Percentiles rank a stretch among this genome's conserved stretches.
These are phyloP conservation scores for Camellia oleifera DNA, from an alignment of 179 eudicot species.

Conservation along the genomic window DNA sequence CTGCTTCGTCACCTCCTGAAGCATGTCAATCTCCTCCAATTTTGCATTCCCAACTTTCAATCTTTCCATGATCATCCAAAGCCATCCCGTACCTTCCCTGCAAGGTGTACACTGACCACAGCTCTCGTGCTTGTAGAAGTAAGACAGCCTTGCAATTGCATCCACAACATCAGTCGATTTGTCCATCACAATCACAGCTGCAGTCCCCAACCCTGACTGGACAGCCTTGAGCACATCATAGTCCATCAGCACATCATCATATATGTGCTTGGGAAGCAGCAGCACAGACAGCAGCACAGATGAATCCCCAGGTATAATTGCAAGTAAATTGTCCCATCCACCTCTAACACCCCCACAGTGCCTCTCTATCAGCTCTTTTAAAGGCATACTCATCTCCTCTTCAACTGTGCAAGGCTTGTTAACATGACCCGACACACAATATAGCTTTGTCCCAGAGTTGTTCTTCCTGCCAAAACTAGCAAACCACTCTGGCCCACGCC, in stretches of 20 bases:
- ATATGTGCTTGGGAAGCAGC: conserved; percentile 60
- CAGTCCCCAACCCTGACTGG: conserved; percentile 89
- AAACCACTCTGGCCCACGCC: conserved; percentile 97
- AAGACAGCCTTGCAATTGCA: conserved; percentile 93
- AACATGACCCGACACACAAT: conserved; percentile 90
- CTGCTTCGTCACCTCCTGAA: conserved; percentile 96
- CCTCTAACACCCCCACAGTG: conserved; percentile 98
- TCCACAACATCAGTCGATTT: conserved; percentile 95
- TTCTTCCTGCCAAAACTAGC: conserved; percentile 92
- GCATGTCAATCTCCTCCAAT: conserved; percentile 96
- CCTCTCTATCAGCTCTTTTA: conserved; percentile 87
- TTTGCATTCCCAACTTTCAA: conserved; percentile 92
- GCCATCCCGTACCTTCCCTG: conserved; percentile 97
- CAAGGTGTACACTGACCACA: conserved; percentile 99
- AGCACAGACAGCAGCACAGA: conserved; percentile 58
- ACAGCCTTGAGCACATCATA: conserved; percentile 95
- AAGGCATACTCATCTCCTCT: conserved; percentile 94
- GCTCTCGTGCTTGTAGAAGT: conserved; percentile 97
- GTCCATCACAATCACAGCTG: conserved; percentile 98
- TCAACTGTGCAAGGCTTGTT: conserved; percentile 98
- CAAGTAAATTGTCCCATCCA: conserved; percentile 95
- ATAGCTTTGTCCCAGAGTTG: conserved; percentile 85
- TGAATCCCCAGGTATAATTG: conserved; percentile 94
- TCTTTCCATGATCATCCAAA: conserved; percentile 96
- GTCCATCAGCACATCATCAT: conserved; percentile 96